Conservation (phyloP, 176 grass and related monocot genomes). For the Bothriochloa decipiens region DNA sequence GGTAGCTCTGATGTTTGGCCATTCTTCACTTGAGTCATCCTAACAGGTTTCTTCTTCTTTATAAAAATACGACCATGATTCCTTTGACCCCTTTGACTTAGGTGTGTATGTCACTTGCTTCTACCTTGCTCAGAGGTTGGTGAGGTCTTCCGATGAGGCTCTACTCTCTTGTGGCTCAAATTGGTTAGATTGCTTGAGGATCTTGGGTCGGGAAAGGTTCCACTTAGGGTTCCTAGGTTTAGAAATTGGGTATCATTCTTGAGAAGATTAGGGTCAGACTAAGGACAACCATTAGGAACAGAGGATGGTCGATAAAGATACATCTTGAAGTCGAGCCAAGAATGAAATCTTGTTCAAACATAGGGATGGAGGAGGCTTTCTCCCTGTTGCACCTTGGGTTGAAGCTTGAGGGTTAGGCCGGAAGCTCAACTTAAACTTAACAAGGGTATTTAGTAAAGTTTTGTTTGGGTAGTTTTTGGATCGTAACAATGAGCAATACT, state of each 20-base stretch:
- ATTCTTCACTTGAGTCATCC: neutral
- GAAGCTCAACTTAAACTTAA: neutral
- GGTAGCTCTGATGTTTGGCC: neutral
- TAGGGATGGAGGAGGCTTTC: neutral
- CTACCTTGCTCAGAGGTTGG: neutral
- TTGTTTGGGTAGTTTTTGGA: too few relatives aligned
- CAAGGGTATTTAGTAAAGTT: too few relatives aligned
- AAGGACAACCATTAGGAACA: neutral
- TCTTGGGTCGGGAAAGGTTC: neutral
- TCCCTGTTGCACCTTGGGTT: neutral
- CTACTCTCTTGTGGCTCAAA: neutral
- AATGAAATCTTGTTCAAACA: neutral
- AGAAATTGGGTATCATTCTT: neutral
- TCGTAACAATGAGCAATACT: too few relatives aligned
- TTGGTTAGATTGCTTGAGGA: neutral
- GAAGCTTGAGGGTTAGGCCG: neutral
- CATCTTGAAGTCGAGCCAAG: neutral
- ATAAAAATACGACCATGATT: neutral
- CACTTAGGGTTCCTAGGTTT: neutral
- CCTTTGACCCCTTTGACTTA: neutral
- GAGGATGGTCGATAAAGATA: neutral
- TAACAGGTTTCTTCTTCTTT: neutral
- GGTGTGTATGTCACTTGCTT: neutral
- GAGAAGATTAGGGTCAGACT: neutral
- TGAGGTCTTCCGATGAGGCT: neutral